Base-by-base conservation (phyloP, 148 eudicot genomes). In the Spergularia marina region DNA sequence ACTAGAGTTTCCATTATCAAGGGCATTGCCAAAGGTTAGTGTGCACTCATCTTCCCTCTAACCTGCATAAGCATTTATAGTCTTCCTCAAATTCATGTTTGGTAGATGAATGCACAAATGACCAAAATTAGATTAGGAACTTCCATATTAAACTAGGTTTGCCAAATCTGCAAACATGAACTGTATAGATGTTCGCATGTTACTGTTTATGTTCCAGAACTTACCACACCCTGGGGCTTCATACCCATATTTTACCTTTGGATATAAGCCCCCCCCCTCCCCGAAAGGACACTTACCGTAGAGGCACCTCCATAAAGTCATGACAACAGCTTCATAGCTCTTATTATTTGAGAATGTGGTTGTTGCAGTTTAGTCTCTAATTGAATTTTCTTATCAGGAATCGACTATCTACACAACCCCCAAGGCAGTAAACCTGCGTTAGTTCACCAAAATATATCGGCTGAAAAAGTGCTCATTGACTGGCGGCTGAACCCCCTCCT, bases 21-120 rank as follows among this genome's bases (percentile, higher is more conserved):
- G 83, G 96, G 96, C 77, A 88, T 93, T 53, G 96, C 96, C n/a
- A 89, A 85, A 90, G 98, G 98, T 92, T 53, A 75, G 88, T 77
- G 2, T 62, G 10, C 44, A 36, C 25, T 74, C 14, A 10, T 13
- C 62, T 65, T 14, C 36, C 69, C 62, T 77, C 17, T 47, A 34
- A 30, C 14, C 12, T 51, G 23, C n/a, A 25, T 73, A 30, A 44
- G 10, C 23, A 49, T 65, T 25, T 16, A 34, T 41, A 56, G 12
- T 11, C 7, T 18, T 40, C 58, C 68, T 58, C 17, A 20, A 58
- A 54, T 65, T n/a, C 62, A 16, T 39, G 18, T 4, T 56, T 30
- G 40, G 55, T 23, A 20, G 36, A 36, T 39, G 47, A 65, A 53
- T 67, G 39, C 54, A 61, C 17, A 40, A 11, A 25, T 57, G 18